Conservation (phyloP, 176 grass and related monocot genomes). For the Ensete glaucum region DNA sequence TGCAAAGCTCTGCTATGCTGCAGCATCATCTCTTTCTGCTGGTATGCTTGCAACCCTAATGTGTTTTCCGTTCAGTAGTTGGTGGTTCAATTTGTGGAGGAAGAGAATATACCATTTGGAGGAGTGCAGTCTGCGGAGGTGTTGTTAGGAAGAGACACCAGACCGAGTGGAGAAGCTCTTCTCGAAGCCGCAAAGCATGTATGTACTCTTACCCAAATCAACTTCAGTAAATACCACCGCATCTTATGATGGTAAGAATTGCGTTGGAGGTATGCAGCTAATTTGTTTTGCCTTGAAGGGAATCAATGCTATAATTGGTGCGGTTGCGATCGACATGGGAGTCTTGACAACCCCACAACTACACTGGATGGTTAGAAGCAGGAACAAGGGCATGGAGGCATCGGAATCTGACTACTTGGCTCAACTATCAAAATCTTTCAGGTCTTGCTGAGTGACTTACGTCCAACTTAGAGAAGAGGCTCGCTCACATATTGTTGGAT, state of each 20-base stretch:
- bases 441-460: slow-evolving; percentile 26
- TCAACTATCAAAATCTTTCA: slow-evolving; percentile 63
- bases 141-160: slow-evolving; percentile 80
- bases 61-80: slow-evolving; percentile 40
- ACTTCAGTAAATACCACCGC: slow-evolving; percentile 9
- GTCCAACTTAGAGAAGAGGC: not conserved
- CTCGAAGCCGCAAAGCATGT: slow-evolving; percentile 65
- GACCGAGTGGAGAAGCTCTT: slow-evolving; percentile 72
- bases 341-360: slow-evolving; percentile 85
- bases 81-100: slow-evolving; percentile 54
- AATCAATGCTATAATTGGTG: slow-evolving; percentile 56
- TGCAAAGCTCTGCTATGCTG: not conserved
- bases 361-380: slow-evolving; percentile 84
- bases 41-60: not conserved
- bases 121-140: slow-evolving; percentile 43
- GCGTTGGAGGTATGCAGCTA: not conserved
- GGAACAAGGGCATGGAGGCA: slow-evolving; percentile 50
- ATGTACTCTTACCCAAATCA: slow-evolving; percentile 3
- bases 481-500: not conserved
- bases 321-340: slow-evolving; percentile 58
- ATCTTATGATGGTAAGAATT: not conserved
- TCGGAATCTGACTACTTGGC: slow-evolving; percentile 65
- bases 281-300: slow-evolving; percentile 34
- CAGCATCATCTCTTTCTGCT: not conserved
- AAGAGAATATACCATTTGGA: slow-evolving; percentile 50